Evolutionary conservation across 345 rosid genomes (phyloP), one percentile per base, ranked within the genome.

Genomic region (Aquilaria yunnanensis): DNA sequence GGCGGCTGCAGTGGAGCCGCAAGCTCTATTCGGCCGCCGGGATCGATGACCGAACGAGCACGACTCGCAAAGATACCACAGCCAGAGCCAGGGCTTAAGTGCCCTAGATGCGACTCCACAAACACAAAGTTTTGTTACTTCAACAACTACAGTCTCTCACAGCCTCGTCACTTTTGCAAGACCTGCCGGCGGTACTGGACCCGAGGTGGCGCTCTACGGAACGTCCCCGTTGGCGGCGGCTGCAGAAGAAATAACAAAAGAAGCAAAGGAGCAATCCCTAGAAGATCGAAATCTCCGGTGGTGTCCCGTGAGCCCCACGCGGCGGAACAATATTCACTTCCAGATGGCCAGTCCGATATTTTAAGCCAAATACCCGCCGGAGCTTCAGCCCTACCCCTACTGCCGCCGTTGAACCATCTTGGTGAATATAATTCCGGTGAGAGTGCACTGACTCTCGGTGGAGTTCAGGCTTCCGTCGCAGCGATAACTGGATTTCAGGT

Each of bases 81-180:
- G 33, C 93, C 89, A 0, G 93, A 86, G 55, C 29, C 76, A 55
- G 76, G 84, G 7, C 78, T 82, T 13, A 78, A 76, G 52, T 86
- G 93, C 70, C 93, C 93, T 31, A 74, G 93, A 54, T 86, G 93
- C 16, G 84, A 84, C 23, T 84, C 93, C 1, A 63, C 84, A 32
- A 86, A 86, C 58, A 86, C 93, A 2, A 86, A 86, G 73, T 86
- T 86, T 59, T 86, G 93, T 67, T 86, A 86, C 80, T 86, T 75
- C 82, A 86, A 86, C 67, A 86, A 86, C 65, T 86, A 86, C 65
- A 83, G 80, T 78, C 85, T 86, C 57, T n/a, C 85, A 10, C 93
- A 86, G 69, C 93, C 93, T 29, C 89, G 93, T 31, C 87, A 86
- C 78, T 84, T 86, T 62, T 86, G 93, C 82, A 86, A 84, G 78